A percentile compares a stretch with the other conserved stretches of the same genome.
phyloP scores from a whole-genome alignment of 169 alveolate genomes.

The Plasmodium fragile region DNA sequence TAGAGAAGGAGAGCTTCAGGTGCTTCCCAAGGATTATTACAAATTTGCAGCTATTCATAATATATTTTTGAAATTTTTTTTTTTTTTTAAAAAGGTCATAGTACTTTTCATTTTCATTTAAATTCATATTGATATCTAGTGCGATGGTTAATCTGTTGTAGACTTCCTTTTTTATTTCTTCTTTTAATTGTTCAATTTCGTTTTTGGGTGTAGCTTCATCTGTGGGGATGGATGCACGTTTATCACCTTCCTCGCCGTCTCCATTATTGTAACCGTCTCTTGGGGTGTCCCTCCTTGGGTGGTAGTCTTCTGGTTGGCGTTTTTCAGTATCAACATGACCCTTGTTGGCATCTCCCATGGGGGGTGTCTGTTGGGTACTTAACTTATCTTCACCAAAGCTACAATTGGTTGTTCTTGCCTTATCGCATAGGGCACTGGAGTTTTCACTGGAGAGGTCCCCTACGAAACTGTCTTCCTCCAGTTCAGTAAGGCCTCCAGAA shows the following conservation, averaged over 20 bases:
- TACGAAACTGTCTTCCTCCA: background rate
- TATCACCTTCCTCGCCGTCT: background rate
- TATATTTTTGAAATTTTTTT: slow-evolving; percentile 23
- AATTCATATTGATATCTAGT: slow-evolving; percentile 28
- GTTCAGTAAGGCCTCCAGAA: background rate
- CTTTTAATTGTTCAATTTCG: slow-evolving; percentile 14
- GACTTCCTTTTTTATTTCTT: slow-evolving; percentile 32
- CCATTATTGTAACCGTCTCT: background rate
- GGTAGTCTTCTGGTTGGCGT: background rate
- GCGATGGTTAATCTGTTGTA: slow-evolving; percentile 37
- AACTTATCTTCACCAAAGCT: background rate
- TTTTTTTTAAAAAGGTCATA: slow-evolving; percentile 34
- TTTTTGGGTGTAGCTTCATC: background rate
- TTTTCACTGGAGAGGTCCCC: background rate
- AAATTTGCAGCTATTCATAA: slow-evolving; percentile 37
- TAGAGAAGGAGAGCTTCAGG: slow-evolving; percentile 15
- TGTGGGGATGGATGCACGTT: background rate
- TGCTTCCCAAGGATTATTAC: slow-evolving; percentile 43
- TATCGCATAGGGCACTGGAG: background rate
- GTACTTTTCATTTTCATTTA: slow-evolving; percentile 25
- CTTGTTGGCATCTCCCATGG: background rate
- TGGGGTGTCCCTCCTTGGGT: background rate
- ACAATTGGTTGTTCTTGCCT: background rate
- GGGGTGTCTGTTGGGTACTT: background rate
- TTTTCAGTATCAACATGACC: background rate